Conservation (phyloP, 1,139 yeast species). For the Pichia terricola region DNA sequence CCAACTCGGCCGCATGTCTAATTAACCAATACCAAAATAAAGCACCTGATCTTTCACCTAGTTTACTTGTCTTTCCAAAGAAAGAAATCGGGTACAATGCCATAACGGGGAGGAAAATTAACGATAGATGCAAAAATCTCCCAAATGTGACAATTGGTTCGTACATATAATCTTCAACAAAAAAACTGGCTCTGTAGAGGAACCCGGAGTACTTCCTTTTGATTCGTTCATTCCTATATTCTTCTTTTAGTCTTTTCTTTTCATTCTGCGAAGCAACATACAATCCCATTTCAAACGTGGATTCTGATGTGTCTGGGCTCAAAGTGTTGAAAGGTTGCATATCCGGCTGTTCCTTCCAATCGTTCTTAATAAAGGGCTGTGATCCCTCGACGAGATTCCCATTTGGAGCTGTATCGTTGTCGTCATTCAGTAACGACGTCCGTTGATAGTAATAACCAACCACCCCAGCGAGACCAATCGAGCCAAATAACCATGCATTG, state of each 20-base stretch:
- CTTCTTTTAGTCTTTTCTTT: slow-evolving; percentile 28
- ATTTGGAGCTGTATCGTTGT: background rate
- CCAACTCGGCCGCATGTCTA: slow-evolving; percentile 63
- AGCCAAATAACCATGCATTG: no score
- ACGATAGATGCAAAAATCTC: slow-evolving; percentile 59
- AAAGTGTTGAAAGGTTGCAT: slow-evolving; percentile 17
- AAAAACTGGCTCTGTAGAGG: slow-evolving; percentile 31
- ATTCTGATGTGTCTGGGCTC: slow-evolving; percentile 38
- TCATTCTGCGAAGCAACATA: slow-evolving; percentile 53
- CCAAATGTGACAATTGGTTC: slow-evolving; percentile 65
- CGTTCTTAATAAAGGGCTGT: slow-evolving; percentile 11
- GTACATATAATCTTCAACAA: slow-evolving; percentile 40
- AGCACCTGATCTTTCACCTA: slow-evolving; percentile 50
- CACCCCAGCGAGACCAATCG: no score
- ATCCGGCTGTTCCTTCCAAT: slow-evolving; percentile 10
- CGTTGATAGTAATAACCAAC: no score
- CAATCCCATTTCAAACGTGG: slow-evolving; percentile 62
- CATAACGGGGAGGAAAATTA: slow-evolving; percentile 64
- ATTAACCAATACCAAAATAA: slow-evolving; percentile 61
- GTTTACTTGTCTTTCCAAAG: slow-evolving; percentile 39
- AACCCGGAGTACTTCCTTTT: slow-evolving; percentile 23
- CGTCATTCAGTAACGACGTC: slow-evolving; percentile 4
- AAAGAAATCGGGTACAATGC: slow-evolving; percentile 55
- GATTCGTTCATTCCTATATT: slow-evolving; percentile 25
- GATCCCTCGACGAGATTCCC: slow-evolving; percentile 6